Conservation (phyloP, 371 early-diverging fungal species). For the Lichtheimia hyalospora region DNA sequence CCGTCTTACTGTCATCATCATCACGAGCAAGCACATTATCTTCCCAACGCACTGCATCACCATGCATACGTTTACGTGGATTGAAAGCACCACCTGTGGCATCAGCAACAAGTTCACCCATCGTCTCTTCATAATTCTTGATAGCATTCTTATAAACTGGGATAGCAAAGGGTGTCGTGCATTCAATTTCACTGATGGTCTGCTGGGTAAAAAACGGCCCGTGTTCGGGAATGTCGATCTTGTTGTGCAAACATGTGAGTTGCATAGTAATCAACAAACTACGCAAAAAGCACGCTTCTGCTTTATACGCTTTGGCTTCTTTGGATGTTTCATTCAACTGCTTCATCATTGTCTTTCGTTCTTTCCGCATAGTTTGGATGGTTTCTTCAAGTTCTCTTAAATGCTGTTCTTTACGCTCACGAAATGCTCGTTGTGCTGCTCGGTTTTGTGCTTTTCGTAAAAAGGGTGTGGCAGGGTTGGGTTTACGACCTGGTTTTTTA, state of each 20-base stretch:
- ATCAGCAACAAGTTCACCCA: background rate
- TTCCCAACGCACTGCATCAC: too few species aligned
- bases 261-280: slow-evolving; percentile 49
- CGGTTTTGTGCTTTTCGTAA: slow-evolving; percentile 75
- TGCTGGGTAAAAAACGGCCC: slow-evolving; percentile 22
- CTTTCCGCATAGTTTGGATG: slow-evolving; percentile 56
- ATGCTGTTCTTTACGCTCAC: slow-evolving; percentile 51
- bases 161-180: slow-evolving; percentile 18
- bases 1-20: too few species aligned
- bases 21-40: too few species aligned
- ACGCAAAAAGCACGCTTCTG: slow-evolving; percentile 53
- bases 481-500: slow-evolving; percentile 80
- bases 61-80: too few species aligned
- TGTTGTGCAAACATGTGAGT: slow-evolving; percentile 25
- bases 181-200: slow-evolving; percentile 20
- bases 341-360: slow-evolving; percentile 31
- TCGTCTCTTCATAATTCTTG: slow-evolving; percentile 14
- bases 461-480: slow-evolving; percentile 56
- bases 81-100: too few species aligned
- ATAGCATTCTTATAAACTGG: slow-evolving; percentile 21
- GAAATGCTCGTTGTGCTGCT: slow-evolving; percentile 67
- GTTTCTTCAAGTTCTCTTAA: slow-evolving; percentile 59
- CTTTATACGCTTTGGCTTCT: slow-evolving; percentile 41
- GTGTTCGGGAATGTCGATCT: slow-evolving; percentile 23
- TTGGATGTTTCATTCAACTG: slow-evolving; percentile 45